Conservation (phyloP, 116 monocot genomes). For the Posidonia oceanica region DNA sequence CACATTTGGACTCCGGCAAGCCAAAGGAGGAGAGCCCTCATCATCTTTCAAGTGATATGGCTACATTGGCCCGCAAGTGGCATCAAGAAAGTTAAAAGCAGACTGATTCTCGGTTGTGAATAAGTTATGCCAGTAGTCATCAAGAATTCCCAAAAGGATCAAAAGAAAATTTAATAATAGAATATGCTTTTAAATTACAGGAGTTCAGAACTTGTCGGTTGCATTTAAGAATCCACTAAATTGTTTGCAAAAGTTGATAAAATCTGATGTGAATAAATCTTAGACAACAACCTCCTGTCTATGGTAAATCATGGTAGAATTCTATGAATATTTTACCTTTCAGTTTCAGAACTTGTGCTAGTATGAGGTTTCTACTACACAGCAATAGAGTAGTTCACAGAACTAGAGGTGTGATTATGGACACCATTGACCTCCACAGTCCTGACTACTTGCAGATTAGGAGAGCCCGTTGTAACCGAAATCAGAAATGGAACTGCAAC, state of each 20-base stretch:
- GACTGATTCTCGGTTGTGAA: neutral
- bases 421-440: neutral
- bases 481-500: conserved; percentile 1
- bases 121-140: neutral
- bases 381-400: neutral
- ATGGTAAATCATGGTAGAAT: neutral
- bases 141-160: neutral
- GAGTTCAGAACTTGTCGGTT: too few relatives aligned
- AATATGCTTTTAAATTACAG: too few relatives aligned
- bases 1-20: neutral
- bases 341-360: neutral
- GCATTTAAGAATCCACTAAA: too few relatives aligned
- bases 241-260: too few relatives aligned
- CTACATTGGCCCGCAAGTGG: neutral
- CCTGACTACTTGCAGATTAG: neutral
- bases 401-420: neutral
- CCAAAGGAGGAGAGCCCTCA: neutral
- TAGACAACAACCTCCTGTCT: neutral
- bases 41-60: neutral
- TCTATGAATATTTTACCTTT: neutral
- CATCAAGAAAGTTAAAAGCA: neutral
- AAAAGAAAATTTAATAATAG: too few relatives aligned
- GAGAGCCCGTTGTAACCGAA: neutral
- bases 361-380: neutral
- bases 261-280: too few relatives aligned